Evolutionary conservation across 116 monocot species (phyloP).

Genomic region (Iris pallida): DNA sequence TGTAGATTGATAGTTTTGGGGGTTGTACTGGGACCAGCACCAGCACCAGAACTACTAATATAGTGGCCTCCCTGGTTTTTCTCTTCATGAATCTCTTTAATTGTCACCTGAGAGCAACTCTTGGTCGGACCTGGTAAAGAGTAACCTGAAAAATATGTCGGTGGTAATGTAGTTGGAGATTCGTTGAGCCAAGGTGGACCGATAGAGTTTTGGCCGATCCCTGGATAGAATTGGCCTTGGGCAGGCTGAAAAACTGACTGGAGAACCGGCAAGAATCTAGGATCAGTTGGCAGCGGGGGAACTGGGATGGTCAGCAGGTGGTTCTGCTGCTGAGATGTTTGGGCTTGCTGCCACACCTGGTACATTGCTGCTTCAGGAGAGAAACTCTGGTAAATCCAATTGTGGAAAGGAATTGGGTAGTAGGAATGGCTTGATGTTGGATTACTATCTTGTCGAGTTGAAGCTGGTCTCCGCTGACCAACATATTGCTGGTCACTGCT

Average conservation of each 20-base stretch:
- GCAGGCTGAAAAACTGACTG: slow-evolving; percentile 15
- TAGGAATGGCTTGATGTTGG: slow-evolving; percentile 15
- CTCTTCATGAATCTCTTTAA: slow-evolving; percentile 31
- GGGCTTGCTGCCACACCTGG: slow-evolving; percentile 39
- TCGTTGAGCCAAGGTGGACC: slow-evolving; percentile 14
- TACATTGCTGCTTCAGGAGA: slow-evolving; percentile 24
- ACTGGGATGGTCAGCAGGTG: slow-evolving; percentile 10
- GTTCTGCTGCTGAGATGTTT: slow-evolving; percentile 16
- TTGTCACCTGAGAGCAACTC: slow-evolving; percentile 20
- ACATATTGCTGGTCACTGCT: slow-evolving; percentile 7
- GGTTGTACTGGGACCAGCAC: not conserved
- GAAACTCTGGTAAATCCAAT: slow-evolving; percentile 23
- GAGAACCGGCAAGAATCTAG: slow-evolving; percentile 17
- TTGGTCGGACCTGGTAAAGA: slow-evolving; percentile 8
- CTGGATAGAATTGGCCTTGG: slow-evolving; percentile 16
- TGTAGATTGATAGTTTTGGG: slow-evolving; percentile 3
- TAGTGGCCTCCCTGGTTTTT: slow-evolving; percentile 10
- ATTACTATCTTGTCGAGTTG: not conserved
- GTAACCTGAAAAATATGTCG: slow-evolving; percentile 15
- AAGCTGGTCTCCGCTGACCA: slow-evolving; percentile 2
- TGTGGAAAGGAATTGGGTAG: slow-evolving; percentile 19
- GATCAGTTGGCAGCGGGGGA: slow-evolving; percentile 3
- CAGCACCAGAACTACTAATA: slow-evolving; percentile 8
- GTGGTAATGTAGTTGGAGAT: slow-evolving; percentile 9
- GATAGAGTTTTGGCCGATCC: slow-evolving; percentile 11